These are phyloP conservation scores for Sonneratia caseolaris DNA, from an alignment of 345 rosid species.

Conservation along the genomic window DNA sequence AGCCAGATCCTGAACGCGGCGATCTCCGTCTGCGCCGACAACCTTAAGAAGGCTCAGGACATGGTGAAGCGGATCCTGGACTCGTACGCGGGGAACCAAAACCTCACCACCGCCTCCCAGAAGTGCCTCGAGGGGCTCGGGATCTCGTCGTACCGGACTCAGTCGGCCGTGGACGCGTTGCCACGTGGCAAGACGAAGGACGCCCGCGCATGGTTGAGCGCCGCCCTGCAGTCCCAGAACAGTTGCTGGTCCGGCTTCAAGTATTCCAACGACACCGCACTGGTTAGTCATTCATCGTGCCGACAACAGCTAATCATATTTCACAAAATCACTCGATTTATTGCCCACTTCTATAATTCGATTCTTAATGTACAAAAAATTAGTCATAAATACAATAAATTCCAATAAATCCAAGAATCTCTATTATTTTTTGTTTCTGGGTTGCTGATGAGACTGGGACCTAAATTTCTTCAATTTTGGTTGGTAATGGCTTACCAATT, in stretches of 20 bases:
- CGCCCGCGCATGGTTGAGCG: conserved; percentile 37
- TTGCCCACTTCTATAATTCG: no score
- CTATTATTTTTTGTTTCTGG: no score
- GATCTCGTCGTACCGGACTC: conserved; percentile 21
- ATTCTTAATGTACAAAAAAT: no score
- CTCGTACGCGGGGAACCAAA: conserved; percentile 17
- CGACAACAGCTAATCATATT: no score
- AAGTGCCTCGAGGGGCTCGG: conserved; percentile 28
- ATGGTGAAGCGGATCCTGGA: conserved; percentile 25
- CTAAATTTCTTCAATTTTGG: no score
- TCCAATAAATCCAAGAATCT: no score
- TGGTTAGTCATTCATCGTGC: neutral
- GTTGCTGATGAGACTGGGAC: no score
- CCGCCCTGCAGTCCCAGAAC: conserved; percentile 32
- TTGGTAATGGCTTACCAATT: no score
- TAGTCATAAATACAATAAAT: no score
- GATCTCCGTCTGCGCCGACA: conserved; percentile 20
- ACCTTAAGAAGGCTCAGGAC: conserved; percentile 21
- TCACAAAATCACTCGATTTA: no score
- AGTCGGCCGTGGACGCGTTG: conserved; percentile 14
- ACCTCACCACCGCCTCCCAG: conserved; percentile 26
- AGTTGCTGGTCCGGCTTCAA: conserved; percentile 33
- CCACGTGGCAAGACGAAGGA: conserved; percentile 24
- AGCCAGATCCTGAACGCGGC: conserved; percentile 28
- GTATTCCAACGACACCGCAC: conserved; percentile 34